phyloP scores from a whole-genome alignment of 176 grass and related monocot genomes.

The Oryza officinalis region DNA sequence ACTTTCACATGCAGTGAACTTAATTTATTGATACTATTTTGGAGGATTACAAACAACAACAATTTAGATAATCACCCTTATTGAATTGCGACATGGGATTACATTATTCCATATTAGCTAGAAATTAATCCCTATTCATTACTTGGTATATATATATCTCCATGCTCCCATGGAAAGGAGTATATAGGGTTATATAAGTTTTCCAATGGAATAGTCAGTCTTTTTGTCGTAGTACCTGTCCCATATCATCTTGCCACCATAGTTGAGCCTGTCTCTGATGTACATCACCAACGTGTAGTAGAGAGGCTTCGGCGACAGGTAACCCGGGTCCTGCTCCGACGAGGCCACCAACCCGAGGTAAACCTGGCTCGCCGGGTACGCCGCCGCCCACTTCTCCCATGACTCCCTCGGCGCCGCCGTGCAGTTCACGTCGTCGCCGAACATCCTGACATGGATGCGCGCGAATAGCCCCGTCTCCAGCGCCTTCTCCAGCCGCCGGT shows the following conservation, averaged over 20 bases:
- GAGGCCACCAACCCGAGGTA: slow-evolving; percentile 13
- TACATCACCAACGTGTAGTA: slow-evolving; percentile 3
- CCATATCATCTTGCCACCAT: neutral
- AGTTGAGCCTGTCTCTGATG: neutral
- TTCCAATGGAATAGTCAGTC: neutral
- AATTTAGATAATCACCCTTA: no score
- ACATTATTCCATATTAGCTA: no score
- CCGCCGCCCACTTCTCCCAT: slow-evolving; percentile 20
- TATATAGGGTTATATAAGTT: no score
- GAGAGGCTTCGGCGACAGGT: neutral
- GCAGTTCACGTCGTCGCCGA: neutral
- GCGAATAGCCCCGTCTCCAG: neutral
- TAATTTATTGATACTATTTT: no score
- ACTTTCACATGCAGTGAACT: no score
- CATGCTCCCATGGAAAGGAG: no score
- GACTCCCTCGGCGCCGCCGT: neutral
- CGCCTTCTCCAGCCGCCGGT: neutral
- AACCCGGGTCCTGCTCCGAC: neutral
- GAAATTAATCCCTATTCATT: no score
- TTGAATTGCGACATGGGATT: no score
- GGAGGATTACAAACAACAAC: no score
- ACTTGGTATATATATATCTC: no score
- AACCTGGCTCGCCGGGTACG: neutral
- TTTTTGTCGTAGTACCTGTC: slow-evolving; percentile 12
- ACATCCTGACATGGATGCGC: neutral